Base-by-base conservation (phyloP, 805 yeast genomes). In the Candida easanensis region DNA sequence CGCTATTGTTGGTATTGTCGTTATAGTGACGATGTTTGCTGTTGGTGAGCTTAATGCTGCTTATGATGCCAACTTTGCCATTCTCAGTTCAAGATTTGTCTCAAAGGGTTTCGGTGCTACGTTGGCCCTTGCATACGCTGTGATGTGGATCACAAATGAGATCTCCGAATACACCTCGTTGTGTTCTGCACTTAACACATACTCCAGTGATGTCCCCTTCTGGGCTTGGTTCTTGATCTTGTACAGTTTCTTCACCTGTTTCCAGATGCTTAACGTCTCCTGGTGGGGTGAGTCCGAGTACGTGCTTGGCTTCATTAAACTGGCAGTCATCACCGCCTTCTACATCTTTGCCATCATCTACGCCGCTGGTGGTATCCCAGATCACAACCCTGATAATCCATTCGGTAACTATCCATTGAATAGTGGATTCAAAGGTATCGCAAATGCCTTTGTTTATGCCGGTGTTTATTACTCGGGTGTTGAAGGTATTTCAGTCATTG, bases 381-480 rank as follows among this genome's bases (percentile, higher is more conserved):
- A 47, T 16, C 57, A 64, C 38, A 53, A 52, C 13, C 69, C 69
- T 13, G 68, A 52, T 16, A 62, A 66, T 37, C 67, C 66, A 9
- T 65, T 61, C 39, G 56, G 54, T 3, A 46, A 62, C 16, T 54
- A 45, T 40, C 70, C 70, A 4, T 65, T 76, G 44, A 63, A 64
- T 4, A 47, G 61, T 33, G 81, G 80, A 0, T 76, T 77, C 60
- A 75, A 72, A 49, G 75, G 80, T 39, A 70, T 80, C 33, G 84
- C 78, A 0, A 70, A 69, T 43, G 81, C 88, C 8, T 70, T 84
- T 52, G 75, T 84, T 49, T 76, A 76, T 45, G 87, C 90, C 19
- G 84, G 85, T 25, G 82, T 82, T 64, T 83, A 88, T 27, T 82
- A 76, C 61, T 88, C 83, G 61, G 90, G 90, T 62, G 80, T 84